Evolutionary conservation across 371 early-diverging fungal genomes (phyloP).

Genomic region (Syncephalastrum monosporum): DNA sequence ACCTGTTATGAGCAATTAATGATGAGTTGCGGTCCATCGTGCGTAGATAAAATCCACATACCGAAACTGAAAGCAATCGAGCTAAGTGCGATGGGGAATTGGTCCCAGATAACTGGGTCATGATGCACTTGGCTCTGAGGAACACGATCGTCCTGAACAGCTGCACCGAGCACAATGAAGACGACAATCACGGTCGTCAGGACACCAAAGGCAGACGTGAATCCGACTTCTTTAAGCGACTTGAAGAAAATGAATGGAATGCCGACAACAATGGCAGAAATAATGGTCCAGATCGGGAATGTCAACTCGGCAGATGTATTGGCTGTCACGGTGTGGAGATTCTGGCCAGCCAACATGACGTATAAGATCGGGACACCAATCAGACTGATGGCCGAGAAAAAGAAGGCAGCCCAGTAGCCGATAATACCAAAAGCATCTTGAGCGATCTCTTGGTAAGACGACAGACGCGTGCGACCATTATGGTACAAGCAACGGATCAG

Average conservation of each 20-base stretch:
- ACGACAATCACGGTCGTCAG: constrained; percentile 44
- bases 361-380: constrained; percentile 73
- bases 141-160: constrained; percentile 17
- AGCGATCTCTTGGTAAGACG: constrained; percentile 59
- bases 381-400: constrained; percentile 64
- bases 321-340: constrained; percentile 49
- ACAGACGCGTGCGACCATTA: constrained; percentile 37
- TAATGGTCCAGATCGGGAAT: constrained; percentile 57
- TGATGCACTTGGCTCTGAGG: constrained; percentile 17
- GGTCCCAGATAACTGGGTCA: constrained; percentile 43
- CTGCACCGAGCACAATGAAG: constrained; percentile 34
- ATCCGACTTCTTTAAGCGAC: constrained; percentile 74
- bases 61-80: constrained; percentile 64
- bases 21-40: constrained; percentile 23
- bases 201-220: constrained; percentile 39
- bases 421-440: constrained; percentile 65
- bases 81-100: constrained; percentile 62
- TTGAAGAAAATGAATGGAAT: constrained; percentile 70
- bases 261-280: constrained; percentile 62
- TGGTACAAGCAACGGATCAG: constrained; percentile 25
- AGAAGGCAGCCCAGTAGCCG: constrained; percentile 61
- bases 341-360: constrained; percentile 69
- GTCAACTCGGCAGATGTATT: constrained; percentile 31
- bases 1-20: constrained; percentile 4
- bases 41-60: background rate